Evolutionary conservation across 805 yeast species (phyloP), one percentile per base, ranked within the genome.

Genomic region (Zygosaccharomyces pseudorouxii): DNA sequence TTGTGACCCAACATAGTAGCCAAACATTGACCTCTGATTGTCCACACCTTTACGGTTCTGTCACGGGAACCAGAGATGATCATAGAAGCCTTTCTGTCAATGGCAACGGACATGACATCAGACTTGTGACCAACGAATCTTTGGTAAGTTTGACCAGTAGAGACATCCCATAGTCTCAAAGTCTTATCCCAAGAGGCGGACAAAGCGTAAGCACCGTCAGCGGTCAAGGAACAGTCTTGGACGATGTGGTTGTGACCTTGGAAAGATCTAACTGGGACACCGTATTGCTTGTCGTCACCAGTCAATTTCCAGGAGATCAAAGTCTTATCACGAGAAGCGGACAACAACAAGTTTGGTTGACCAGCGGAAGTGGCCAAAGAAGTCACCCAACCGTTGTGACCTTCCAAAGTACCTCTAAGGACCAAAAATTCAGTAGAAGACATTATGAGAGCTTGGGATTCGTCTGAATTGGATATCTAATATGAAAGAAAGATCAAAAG

Each of bases 131-230:
- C 99, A 64, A 85, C 96, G 72, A 92, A 93, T 79, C 97, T 90
- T 73, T 82, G 82, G 74, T 89, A 79, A 71, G 89, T 83, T 76
- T 82, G 88, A 80, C 98, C 99, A 67, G 90, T 80, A 73, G 83
- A 84, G 68, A 93, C 81, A 75, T 89, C 89, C 99, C 99, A 93
- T 71, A 93, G 84, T 82, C 98, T 92, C 74, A 95, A 81, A 71
- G 99, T 90, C 81, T 86, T 89, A 77, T 93, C 99, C 99, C 99
- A 93, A 68, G 99, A 93, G 70, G 95, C 97, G 59, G 99, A 93
- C 74, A 93, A 79, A 70, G 97, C 98, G 81, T 82, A 92, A 70
- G 84, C 82, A 75, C 98, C 98, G 73, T 93, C 99, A 71, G 95
- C 89, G 60, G 98, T 88, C 78, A 93, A 86, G 72, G 93, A 87